Conservation (phyloP, 2,329 filamentous ascomycete genomes). For the Cercospora nicotianae region DNA sequence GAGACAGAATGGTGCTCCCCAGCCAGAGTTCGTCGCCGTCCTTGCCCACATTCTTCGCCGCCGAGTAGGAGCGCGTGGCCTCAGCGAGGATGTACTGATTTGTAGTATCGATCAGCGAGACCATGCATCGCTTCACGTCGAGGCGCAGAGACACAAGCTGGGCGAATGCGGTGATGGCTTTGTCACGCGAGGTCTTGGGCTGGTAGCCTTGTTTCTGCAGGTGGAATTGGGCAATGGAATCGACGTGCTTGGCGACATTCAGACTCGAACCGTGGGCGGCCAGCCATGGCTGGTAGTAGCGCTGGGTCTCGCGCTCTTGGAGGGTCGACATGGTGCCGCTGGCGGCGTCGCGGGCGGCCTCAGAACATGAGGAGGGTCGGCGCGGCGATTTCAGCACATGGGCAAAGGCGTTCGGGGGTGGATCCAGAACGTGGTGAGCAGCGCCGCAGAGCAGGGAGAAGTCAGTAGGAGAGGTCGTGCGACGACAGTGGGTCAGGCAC, state of each 20-base stretch:
- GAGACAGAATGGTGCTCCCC: constrained; percentile 40
- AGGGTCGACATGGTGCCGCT: constrained; percentile 8
- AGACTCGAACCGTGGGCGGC: constrained; percentile 29
- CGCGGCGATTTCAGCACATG: background rate
- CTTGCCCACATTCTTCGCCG: constrained; percentile 40
- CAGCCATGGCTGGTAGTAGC: constrained; percentile 31
- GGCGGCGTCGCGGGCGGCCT: background rate
- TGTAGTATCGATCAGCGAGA: constrained; percentile 51
- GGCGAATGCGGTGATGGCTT: constrained; percentile 47
- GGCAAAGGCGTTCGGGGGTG: background rate
- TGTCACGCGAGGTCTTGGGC: constrained; percentile 32
- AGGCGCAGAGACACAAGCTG: constrained; percentile 45
- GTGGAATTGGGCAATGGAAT: constrained; percentile 27
- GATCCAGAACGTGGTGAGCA: background rate
- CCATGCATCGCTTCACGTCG: constrained; percentile 39
- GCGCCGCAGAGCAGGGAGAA: background rate
- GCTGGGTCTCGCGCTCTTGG: constrained; percentile 20
- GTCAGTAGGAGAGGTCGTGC: background rate
- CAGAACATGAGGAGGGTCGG: background rate
- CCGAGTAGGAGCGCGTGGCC: constrained; percentile 44
- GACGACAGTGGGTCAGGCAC: background rate
- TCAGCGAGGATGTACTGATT: constrained; percentile 55
- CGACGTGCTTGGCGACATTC: constrained; percentile 32
- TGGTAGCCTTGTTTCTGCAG: constrained; percentile 30
- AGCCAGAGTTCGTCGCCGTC: constrained; percentile 35